Percentiles rank a stretch among this genome's conserved stretches.
These are phyloP conservation scores for Ceratocystis destructans DNA, from an alignment of 2,329 filamentous ascomycete species.

Conservation along the genomic window DNA sequence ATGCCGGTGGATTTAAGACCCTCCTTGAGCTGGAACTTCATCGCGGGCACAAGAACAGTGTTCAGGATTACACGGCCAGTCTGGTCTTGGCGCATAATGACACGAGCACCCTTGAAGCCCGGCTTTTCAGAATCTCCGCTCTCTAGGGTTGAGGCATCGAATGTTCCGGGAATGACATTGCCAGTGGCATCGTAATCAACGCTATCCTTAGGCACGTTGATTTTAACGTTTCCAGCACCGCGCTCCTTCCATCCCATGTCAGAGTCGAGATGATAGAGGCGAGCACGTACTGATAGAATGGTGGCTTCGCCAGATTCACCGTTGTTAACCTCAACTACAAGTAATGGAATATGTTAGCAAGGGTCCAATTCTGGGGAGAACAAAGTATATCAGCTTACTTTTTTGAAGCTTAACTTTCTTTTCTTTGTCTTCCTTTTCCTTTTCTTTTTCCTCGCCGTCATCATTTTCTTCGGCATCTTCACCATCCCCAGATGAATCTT, in stretches of 20 bases:
- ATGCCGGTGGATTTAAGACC: conserved; percentile 58
- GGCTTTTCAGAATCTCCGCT: conserved; percentile 20
- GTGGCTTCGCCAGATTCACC: conserved; percentile 76
- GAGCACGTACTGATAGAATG: conserved; percentile 61
- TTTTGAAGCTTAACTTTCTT: conserved; percentile 50
- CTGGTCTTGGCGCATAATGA: conserved; percentile 85
- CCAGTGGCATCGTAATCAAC: conserved; percentile 42
- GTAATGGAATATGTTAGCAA: conserved; percentile 11
- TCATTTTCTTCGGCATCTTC: conserved; percentile 34
- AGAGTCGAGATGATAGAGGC: conserved; percentile 68
- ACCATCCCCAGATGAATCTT: conserved; percentile 29
- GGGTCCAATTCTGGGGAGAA: background rate
- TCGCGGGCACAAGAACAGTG: conserved; percentile 61
- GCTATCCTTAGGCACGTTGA: conserved; percentile 55
- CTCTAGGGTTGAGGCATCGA: conserved; percentile 39
- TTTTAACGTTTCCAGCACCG: conserved; percentile 67
- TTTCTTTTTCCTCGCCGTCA: conserved; percentile 42
- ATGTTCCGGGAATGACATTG: conserved; percentile 36
- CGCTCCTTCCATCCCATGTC: conserved; percentile 76
- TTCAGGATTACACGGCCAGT: conserved; percentile 80
- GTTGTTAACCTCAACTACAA: conserved; percentile 56
- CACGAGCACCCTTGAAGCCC: conserved; percentile 44
- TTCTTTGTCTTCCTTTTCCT: conserved; percentile 27
- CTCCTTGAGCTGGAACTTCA: conserved; percentile 67
- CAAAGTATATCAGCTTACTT: conserved; percentile 37